Evolutionary conservation across 345 rosid genomes (phyloP).

Genomic region (Citrus maxima): DNA sequence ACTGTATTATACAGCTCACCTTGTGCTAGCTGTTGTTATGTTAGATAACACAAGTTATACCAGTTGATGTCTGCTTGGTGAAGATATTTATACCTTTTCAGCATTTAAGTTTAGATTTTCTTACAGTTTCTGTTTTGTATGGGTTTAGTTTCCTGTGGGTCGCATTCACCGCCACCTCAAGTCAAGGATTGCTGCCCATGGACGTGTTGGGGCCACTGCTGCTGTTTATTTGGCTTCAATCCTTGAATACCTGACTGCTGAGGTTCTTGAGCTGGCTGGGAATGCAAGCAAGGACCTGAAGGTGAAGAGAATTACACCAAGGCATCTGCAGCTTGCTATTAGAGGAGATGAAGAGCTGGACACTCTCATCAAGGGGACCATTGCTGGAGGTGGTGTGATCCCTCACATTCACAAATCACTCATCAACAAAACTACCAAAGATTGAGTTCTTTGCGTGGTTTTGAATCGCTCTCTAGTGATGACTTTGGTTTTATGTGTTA

Average conservation of each 20-base stretch:
- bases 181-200: slow-evolving; percentile 48
- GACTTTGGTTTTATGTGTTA: slow-evolving; percentile 6
- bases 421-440: slow-evolving; percentile 77
- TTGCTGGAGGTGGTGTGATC: slow-evolving; percentile 73
- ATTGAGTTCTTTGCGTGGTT: slow-evolving; percentile 22
- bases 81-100: neutral
- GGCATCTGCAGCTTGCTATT: slow-evolving; percentile 53
- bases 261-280: slow-evolving; percentile 76
- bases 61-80: neutral
- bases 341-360: slow-evolving; percentile 57
- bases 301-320: slow-evolving; percentile 66
- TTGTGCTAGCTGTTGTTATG: neutral
- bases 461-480: neutral
- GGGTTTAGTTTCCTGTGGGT: slow-evolving; percentile 66
- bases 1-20: neutral
- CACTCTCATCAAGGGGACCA: slow-evolving; percentile 75
- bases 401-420: slow-evolving; percentile 93
- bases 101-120: neutral
- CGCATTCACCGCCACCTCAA: slow-evolving; percentile 75
- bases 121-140: neutral
- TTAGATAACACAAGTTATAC: neutral
- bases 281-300: slow-evolving; percentile 75
- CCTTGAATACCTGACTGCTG: slow-evolving; percentile 71
- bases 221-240: slow-evolving; percentile 71
- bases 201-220: slow-evolving; percentile 80